Conservation (phyloP, 2,329 filamentous ascomycete species). For the Paracorniculantispora psalliotae region DNA sequence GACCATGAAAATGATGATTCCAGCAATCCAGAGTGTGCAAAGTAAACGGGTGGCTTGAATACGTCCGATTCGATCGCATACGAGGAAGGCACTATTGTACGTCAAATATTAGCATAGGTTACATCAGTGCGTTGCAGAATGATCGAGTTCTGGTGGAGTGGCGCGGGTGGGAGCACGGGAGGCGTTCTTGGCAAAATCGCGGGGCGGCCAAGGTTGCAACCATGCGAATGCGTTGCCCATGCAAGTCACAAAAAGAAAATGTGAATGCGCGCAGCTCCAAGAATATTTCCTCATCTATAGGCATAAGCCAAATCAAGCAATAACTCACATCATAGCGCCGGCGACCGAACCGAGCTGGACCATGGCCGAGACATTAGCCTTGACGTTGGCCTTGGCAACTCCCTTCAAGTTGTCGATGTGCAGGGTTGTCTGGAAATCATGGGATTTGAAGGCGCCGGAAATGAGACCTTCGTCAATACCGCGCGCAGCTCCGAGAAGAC, state of each 20-base stretch:
- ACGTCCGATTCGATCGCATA: slow-evolving; percentile 58
- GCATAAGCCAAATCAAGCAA: too few species aligned
- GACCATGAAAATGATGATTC: slow-evolving; percentile 55
- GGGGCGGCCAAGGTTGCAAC: background rate
- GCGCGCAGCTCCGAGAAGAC: slow-evolving; percentile 66
- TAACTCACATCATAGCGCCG: slow-evolving; percentile 54
- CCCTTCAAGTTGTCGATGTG: slow-evolving; percentile 48
- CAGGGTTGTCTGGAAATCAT: slow-evolving; percentile 57
- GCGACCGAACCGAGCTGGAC: slow-evolving; percentile 73
- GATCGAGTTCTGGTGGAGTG: background rate
- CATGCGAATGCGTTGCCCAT: slow-evolving; percentile 5
- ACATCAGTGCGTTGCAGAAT: background rate
- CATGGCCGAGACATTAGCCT: slow-evolving; percentile 75
- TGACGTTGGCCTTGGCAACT: slow-evolving; percentile 59
- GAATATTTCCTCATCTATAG: too few species aligned
- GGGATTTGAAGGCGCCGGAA: slow-evolving; percentile 63
- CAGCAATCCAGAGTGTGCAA: slow-evolving; percentile 52
- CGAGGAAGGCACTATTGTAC: slow-evolving; percentile 45
- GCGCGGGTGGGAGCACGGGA: background rate
- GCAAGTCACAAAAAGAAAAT: too few species aligned
- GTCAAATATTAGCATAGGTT: slow-evolving; percentile 4
- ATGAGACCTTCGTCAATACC: slow-evolving; percentile 81
- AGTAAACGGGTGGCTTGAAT: slow-evolving; percentile 57
- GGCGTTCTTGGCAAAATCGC: slow-evolving; percentile 8
- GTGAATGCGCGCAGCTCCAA: too few species aligned